Base-by-base conservation (phyloP, 2,329 filamentous ascomycete species). In the Pseudogymnoascus sp. region DNA sequence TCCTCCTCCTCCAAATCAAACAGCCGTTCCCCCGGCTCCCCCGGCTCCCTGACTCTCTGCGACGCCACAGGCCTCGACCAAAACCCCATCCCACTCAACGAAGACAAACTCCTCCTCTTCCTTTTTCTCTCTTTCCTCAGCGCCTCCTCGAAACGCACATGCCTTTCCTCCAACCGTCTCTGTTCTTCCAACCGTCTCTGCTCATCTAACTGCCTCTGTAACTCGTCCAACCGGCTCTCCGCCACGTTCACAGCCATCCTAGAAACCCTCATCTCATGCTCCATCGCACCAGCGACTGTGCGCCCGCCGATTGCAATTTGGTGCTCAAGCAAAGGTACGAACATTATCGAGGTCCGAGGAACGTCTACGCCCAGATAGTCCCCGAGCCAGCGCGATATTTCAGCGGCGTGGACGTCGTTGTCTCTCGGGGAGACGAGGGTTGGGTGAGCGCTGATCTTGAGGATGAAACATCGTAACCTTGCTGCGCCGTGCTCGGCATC, bases 371-470 rank as follows among this genome's bases (percentile, higher is more conserved):
- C 27, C 3, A 51, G 44, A 1, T 13, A 13, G 3, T 31, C 7
- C 7, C 3, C 7, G 13, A 51, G 8, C 3, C 4, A 10, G 1
- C 3, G 13, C 13, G 44, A 7, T 0, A 51, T 7, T 13, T 3
- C 2, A 4, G n/a, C n/a, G 6, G 44, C 21, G 44, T 17, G n/a
- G 3, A 0, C 0, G 25, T 51, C 27, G 44, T 51, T 51, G 13
- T 5, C n/a, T 3, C 1, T 2, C 13, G 13, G 6, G 1, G 4
- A 0, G 7, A 3, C 3, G 44, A 31, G 27, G 27, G 7, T 1
- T 13, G 44, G 3, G 44, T 8, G 13, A 2, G n/a, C 2, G 44
- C 1, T 51, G 27, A 51, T 31, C 13, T 13, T 31, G 7, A 51
- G 44, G 25, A n/a, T 31, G 44, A 21, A 21, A 21, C 21, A 21